Evolutionary conservation across 345 rosid species (phyloP), one percentile per base, ranked within the genome.

Genomic region (Pistacia vera): DNA sequence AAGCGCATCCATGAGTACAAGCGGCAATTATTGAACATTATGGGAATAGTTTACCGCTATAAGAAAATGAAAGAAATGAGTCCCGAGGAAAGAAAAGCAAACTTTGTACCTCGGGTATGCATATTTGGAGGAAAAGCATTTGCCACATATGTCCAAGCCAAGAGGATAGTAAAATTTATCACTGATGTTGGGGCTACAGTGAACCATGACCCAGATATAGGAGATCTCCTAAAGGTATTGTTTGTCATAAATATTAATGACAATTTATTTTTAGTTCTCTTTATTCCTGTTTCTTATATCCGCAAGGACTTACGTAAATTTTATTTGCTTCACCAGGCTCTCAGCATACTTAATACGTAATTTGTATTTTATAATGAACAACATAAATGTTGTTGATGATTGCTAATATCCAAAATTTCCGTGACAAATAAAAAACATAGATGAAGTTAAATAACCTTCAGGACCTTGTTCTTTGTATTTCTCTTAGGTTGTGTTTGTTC

Each of bases 1-100:
- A 84, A 86, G 75, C 83, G 88, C 36, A 86, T 88, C 51, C 86
- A 86, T 28, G 88, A 88, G 63, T 86, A 88, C 87, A 86, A 88
- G 75, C 71, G 88, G 61, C 88, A 86, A 41, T 72, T 88, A 69
- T 60, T 86, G 61, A 88, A 86, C 63, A 86, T 83, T 35, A 10
- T 86, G 80, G 87, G 89, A 70, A 79, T 86, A 4, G 83, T 84
- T 2, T 84, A 86, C 71, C 71, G 88, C 60, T 86, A 84, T 58
- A 86, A 84, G 68, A 84, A 83, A 72, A 88, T 86, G 88, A 86
- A 86, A 79, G 86, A 84, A 74, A 83, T 81, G 85, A 83, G 73
- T 67, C 62, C 76, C 4, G 77, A 80, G 55, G 84, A 83, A 70
- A 79, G 85, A 68, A 71, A 67, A 70, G 61, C 51, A 8, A 81